Percentiles rank a stretch among this genome's conserved stretches.
Evolutionary conservation across 2,329 filamentous ascomycete species (phyloP).

Genomic region (Ilyonectria destructans): DNA sequence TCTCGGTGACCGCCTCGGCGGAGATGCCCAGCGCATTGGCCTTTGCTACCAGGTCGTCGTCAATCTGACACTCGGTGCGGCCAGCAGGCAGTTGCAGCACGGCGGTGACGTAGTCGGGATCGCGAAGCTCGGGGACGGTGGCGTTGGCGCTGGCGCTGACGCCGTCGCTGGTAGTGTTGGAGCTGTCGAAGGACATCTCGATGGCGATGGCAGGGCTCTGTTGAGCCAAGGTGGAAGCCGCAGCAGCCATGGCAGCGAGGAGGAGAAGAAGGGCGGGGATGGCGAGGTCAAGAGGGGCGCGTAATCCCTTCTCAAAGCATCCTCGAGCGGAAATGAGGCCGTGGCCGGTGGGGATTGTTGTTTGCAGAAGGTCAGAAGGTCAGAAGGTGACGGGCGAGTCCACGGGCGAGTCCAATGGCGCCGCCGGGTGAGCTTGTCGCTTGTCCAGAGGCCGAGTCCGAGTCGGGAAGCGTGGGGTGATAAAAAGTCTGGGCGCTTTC

Average conservation of each 20-base stretch:
- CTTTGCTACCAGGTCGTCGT: slow-evolving; percentile 55
- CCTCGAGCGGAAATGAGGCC: slow-evolving; percentile 34
- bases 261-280: slow-evolving; percentile 23
- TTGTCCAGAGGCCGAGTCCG: slow-evolving; percentile 2
- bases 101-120: slow-evolving; percentile 57
- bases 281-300: slow-evolving; percentile 32
- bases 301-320: slow-evolving; percentile 40
- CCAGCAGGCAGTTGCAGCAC: slow-evolving; percentile 57
- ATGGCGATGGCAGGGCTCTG: slow-evolving; percentile 40
- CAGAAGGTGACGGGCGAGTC: slow-evolving; percentile 14
- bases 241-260: slow-evolving; percentile 35
- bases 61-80: slow-evolving; percentile 58
- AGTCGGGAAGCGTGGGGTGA: slow-evolving; percentile 27
- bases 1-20: slow-evolving; percentile 50
- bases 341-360: slow-evolving; percentile 22
- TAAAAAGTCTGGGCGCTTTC: slow-evolving; percentile 6
- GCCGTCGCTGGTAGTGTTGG: slow-evolving; percentile 38
- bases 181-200: slow-evolving; percentile 40
- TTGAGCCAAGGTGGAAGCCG: slow-evolving; percentile 29
- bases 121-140: slow-evolving; percentile 58
- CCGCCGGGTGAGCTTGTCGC: slow-evolving; percentile 8
- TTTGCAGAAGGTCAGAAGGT: slow-evolving; percentile 20
- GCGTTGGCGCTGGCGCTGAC: slow-evolving; percentile 37
- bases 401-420: slow-evolving; percentile 7
- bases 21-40: slow-evolving; percentile 57